These are phyloP conservation scores for Heritiera littoralis DNA, from an alignment of 345 rosid species.

Conservation along the genomic window DNA sequence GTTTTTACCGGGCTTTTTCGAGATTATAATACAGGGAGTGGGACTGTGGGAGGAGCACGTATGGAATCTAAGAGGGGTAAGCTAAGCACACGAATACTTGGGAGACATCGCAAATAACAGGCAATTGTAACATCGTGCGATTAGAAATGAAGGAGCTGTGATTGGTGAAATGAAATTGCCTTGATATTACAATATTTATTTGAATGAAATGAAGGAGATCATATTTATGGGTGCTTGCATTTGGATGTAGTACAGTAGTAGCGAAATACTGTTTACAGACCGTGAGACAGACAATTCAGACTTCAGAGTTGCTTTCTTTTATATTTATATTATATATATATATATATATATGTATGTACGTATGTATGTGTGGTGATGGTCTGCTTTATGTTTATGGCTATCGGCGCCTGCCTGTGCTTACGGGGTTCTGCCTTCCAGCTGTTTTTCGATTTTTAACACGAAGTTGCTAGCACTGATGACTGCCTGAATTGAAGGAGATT, in stretches of 20 bases:
- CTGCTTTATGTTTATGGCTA: not conserved
- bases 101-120: not conserved
- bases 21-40: not conserved
- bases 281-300: not conserved
- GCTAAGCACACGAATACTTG: not conserved
- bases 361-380: not conserved
- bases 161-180: not conserved
- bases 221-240: not conserved
- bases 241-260: not conserved
- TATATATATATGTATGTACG: too few species aligned
- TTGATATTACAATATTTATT: not conserved
- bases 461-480: not conserved
- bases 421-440: not conserved
- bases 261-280: not conserved
- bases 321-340: not conserved
- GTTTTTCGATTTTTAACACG: not conserved
- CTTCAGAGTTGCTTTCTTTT: not conserved
- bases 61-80: slow-evolving; percentile 8
- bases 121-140: not conserved
- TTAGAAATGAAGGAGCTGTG: not conserved
- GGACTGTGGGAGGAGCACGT: not conserved
- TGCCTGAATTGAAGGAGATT: not conserved
- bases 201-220: too few species aligned
- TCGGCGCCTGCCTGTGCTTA: not conserved
- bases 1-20: slow-evolving; percentile 21